Evolutionary conservation across 805 yeast species (phyloP).

Genomic region (Candida maris): DNA sequence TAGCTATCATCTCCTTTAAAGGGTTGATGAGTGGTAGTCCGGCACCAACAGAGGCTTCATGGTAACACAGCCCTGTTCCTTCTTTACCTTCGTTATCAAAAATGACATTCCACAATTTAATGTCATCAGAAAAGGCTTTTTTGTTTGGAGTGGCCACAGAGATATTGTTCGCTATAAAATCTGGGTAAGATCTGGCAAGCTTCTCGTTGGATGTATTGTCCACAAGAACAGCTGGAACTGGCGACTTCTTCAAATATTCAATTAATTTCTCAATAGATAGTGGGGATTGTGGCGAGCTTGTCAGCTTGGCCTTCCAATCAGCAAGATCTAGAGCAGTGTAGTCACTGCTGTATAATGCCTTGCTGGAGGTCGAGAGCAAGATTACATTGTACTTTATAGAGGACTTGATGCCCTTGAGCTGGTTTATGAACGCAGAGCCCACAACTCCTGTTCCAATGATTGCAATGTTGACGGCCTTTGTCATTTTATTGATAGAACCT

Average conservation of each 20-base stretch:
- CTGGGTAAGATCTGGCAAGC: slow-evolving; percentile 74
- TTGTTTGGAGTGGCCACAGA: slow-evolving; percentile 98
- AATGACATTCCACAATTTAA: slow-evolving; percentile 72
- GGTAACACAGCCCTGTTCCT: slow-evolving; percentile 78
- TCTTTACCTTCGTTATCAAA: slow-evolving; percentile 52
- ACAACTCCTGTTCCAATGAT: slow-evolving; percentile 91
- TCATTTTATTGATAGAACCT: too few relatives aligned
- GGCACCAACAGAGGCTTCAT: slow-evolving; percentile 98
- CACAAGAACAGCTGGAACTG: slow-evolving; percentile 75
- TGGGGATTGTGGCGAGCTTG: slow-evolving; percentile 44
- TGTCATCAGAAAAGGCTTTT: slow-evolving; percentile 86
- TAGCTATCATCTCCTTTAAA: slow-evolving; percentile 78
- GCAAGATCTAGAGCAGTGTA: slow-evolving; percentile 67
- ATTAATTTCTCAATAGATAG: slow-evolving; percentile 57
- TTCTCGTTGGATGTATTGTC: slow-evolving; percentile 90
- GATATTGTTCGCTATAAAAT: slow-evolving; percentile 69
- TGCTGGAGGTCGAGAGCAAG: slow-evolving; percentile 70
- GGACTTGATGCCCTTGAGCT: slow-evolving; percentile 61
- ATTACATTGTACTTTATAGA: slow-evolving; percentile 70
- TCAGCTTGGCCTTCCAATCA: slow-evolving; percentile 50
- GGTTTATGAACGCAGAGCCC: slow-evolving; percentile 86
- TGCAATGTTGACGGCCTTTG: slow-evolving; percentile 61
- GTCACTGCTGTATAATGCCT: slow-evolving; percentile 64
- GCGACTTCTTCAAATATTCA: slow-evolving; percentile 59
- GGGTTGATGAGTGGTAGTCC: slow-evolving; percentile 93